Evolutionary conservation across 768 basidiomycete species (phyloP), one percentile per base, ranked within the genome.

Genomic region (Boletus sp.): DNA sequence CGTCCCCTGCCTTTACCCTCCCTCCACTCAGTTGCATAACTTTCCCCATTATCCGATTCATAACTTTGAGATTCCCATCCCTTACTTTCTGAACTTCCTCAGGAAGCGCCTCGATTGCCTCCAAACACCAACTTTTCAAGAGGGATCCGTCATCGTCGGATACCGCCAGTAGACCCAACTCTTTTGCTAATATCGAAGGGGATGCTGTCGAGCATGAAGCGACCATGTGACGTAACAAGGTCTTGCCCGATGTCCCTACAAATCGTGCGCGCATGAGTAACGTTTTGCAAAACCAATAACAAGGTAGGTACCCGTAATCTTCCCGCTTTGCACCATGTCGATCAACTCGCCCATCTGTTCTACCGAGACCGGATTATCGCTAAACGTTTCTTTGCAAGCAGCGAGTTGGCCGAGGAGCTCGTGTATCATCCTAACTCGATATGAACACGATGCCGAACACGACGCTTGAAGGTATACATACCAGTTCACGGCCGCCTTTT

Each of bases 401-500:
- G 86, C 75, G 3, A 98, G 78, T 61, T 89, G 87, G 0, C 93
- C 93, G 2, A 95, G 75, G 0, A 97, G 78, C 58, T 95, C 92
- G 57, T 98, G 91, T 4, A 85, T 85, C 73, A 98, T 83, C 94
- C 94, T 96, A 65, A 12, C 47, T 30, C 15, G n/a, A 47, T 47
- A 8, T 50, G 17, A 52, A 35, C 33, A 20, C 24, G 18, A 48
- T 20, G 24, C 24, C 24, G 24, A 24, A 24, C 24, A 12, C 45
- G 12, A 5, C 7, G 17, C 10, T 14, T 14, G 29, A 30, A 15
- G 20, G 14, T 42, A 32, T 32, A 68, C 82, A 58, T 55, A 94
- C 96, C 94, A 98, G 67, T 98, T 98, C 17, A 88, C 80, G 15
- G 86, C 90, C 5, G 79, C 72, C 64, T 87, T 89, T 1, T 90